These are phyloP conservation scores for Fusarium staphyleae DNA, from an alignment of 2,329 filamentous ascomycete genomes.

Conservation along the genomic window DNA sequence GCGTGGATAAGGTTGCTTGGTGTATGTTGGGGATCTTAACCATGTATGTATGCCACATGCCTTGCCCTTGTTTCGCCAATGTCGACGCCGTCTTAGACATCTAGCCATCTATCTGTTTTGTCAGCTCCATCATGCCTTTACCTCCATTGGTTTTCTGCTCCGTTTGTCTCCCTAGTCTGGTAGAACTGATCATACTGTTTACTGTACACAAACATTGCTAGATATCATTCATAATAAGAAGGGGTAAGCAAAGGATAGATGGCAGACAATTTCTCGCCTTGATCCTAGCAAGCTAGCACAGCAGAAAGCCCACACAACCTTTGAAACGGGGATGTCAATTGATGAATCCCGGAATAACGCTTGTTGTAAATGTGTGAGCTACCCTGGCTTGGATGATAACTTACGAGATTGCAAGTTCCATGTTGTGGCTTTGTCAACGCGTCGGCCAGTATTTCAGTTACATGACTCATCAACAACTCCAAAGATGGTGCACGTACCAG, in stretches of 20 bases:
- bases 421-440: slow-evolving; percentile 2
- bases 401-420: background rate
- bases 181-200: slow-evolving; percentile 12
- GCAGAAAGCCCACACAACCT: background rate
- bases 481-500: too few relatives aligned
- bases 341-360: background rate
- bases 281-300: background rate
- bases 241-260: slow-evolving; percentile 3
- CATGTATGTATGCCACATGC: slow-evolving; percentile 10
- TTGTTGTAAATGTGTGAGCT: background rate
- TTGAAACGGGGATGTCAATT: background rate
- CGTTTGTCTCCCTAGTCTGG: slow-evolving; percentile 16
- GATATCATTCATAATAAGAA: slow-evolving; percentile 4
- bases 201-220: slow-evolving; percentile 28
- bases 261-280: background rate
- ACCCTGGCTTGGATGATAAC: background rate
- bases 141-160: slow-evolving; percentile 4
- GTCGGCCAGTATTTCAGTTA: background rate
- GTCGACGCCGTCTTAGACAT: slow-evolving; percentile 2
- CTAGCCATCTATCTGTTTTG: background rate
- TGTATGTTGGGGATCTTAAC: slow-evolving; percentile 7
- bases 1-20: slow-evolving; percentile 4
- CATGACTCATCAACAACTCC: too few relatives aligned
- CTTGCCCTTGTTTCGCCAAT: slow-evolving; percentile 12
- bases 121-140: background rate